phyloP scores from a whole-genome alignment of 2,329 filamentous ascomycete species.

The Ceratocystis huliohia region DNA sequence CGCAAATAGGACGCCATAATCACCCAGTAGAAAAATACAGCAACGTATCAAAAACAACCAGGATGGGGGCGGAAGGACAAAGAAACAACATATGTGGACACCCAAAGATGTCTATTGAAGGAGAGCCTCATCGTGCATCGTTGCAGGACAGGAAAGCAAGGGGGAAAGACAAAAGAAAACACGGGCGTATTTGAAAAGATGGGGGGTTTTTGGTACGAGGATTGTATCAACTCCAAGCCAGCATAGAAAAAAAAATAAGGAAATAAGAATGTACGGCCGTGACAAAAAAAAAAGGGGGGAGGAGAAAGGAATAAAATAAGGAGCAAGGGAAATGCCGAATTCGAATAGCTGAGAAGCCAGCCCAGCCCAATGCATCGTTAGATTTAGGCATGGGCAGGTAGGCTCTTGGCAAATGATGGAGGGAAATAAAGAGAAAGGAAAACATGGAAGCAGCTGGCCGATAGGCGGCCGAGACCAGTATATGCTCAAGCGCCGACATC shows the following conservation, averaged over 20 bases:
- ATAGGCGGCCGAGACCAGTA: background rate
- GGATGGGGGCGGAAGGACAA: background rate
- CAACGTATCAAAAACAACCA: background rate
- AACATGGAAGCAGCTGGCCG: background rate
- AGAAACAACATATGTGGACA: background rate
- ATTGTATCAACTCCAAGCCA: conserved; percentile 3
- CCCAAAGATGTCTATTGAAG: background rate
- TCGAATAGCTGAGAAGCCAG: background rate
- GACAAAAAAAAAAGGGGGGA: conserved; percentile 3
- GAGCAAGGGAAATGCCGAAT: background rate
- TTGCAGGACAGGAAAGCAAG: background rate
- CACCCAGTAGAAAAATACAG: background rate
- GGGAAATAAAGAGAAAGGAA: conserved; percentile 9
- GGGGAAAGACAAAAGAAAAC: background rate
- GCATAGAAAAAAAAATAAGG: conserved; percentile 4
- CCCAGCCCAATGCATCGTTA: background rate
- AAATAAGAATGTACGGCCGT: conserved; percentile 9
- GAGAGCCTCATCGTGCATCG: background rate
- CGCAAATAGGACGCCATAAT: background rate
- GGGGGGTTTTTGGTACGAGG: background rate
- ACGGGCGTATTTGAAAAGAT: background rate
- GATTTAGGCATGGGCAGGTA: background rate
- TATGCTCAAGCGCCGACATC: conserved; percentile 20
- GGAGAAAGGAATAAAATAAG: conserved; percentile 8
- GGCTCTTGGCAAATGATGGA: background rate